A percentile compares a stretch with the other conserved stretches of the same genome.
phyloP scores from a whole-genome alignment of 2,329 filamentous ascomycete species.

The Hirsutella thompsonii region DNA sequence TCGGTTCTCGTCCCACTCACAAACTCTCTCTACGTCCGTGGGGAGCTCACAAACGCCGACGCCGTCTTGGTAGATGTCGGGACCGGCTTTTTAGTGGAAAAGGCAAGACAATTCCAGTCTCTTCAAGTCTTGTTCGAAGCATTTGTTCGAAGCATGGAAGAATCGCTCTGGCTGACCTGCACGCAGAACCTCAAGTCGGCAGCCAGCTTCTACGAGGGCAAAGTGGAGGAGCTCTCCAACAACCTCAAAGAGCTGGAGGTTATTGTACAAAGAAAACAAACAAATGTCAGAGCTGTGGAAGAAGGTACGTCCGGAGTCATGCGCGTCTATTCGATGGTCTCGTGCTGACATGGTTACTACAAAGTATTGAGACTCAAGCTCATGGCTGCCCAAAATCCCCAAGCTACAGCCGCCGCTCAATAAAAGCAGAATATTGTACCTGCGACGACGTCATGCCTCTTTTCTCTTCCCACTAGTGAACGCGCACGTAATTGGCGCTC shows the following conservation, averaged over 20 bases:
- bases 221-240: constrained; percentile 36
- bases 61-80: constrained; percentile 85
- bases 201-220: constrained; percentile 42
- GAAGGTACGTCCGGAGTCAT: constrained; percentile 45
- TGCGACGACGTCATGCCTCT: no score
- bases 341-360: constrained; percentile 2
- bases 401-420: constrained; percentile 8
- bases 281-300: constrained; percentile 76
- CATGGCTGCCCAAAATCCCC: constrained; percentile 21
- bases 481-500: no score
- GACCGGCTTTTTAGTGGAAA: constrained; percentile 91
- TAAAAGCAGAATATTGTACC: neutral
- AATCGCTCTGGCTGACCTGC: constrained; percentile 5
- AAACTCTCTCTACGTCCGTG: constrained; percentile 86
- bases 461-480: no score
- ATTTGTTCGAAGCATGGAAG: no score
- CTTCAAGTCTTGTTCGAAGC: no score
- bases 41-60: constrained; percentile 59
- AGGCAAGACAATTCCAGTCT: constrained; percentile 38
- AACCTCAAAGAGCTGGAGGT: constrained; percentile 44
- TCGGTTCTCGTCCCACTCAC: constrained; percentile 84
- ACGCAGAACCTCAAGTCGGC: constrained; percentile 39
- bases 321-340: neutral
- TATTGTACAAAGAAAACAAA: constrained; percentile 58
- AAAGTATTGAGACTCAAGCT: constrained; percentile 30